Base-by-base conservation (phyloP, 1,284 basidiomycete genomes). In the Ustilago cynodontis region DNA sequence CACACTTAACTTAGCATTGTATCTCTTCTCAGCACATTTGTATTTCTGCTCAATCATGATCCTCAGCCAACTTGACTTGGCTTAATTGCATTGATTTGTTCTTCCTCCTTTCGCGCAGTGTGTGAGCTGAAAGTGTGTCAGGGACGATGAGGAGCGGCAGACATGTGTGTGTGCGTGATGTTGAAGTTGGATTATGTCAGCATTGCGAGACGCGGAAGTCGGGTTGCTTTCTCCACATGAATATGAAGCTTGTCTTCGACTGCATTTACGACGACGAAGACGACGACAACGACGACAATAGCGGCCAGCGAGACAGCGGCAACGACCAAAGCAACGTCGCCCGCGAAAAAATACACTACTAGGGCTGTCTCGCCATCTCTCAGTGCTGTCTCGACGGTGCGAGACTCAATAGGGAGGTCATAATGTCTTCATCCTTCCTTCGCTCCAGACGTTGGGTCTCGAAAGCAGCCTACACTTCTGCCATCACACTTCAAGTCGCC, bases 401-500 rank as follows among this genome's bases (percentile, higher is more conserved):
- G 3, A 24, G 41, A 7, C 41, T 43, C 11, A 11, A 43, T 4
- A 11, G 7, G 20, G 41, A 9, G 10, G n/a, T 20, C 62, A 53
- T 47, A 43, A 70, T 59, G 61, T 51, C 59, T 14, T 31, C n/a
- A n/a, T 24, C 3, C 24, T 35, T 60, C 20, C 28, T 65, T 4
- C 52, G 52, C 39, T 18, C n/a, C 16, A 51, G 60, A 33, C 66
- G 47, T 16, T 59, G 64, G 59, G 16, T 70, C 29, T 16, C 14
- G 18, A 60, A 61, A 33, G 58, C 62, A 28, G 61, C 64, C 22
- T 66, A 63, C 49, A 67, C 67, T 1, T 61, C 68, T 1, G 69
- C 58, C 2, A 29, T 54, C 8, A 71, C 57, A 45, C 53, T 66
- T 35, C 80, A 83, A 59, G 47, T 80, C 6, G 63, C 65, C 10